Conservation (phyloP, 2,329 filamentous ascomycete genomes). For the Orbilia brochopaga region DNA sequence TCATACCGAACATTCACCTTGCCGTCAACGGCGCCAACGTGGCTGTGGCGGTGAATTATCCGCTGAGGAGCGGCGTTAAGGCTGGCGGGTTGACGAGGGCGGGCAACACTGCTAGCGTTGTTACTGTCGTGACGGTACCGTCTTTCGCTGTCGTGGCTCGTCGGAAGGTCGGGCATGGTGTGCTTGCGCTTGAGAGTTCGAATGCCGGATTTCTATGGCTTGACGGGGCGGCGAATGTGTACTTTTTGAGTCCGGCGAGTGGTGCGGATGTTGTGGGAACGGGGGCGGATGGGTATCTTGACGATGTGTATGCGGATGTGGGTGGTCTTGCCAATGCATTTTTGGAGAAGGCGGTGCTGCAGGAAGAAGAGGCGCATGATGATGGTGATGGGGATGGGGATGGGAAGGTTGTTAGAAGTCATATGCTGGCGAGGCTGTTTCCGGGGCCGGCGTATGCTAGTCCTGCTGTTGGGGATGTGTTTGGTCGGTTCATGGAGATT, state of each 20-base stretch:
- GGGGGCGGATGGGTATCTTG: conserved; percentile 20
- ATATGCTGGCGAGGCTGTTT: conserved; percentile 43
- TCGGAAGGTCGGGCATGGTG: conserved; percentile 31
- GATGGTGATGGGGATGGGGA: conserved; percentile 16
- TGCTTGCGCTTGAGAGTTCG: conserved; percentile 28
- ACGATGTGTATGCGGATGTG: conserved; percentile 26
- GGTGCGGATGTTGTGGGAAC: conserved; percentile 34
- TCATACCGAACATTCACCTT: conserved; percentile 40
- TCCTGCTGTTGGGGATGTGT: conserved; percentile 41
- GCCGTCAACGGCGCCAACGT: conserved; percentile 25
- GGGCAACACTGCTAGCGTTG: conserved; percentile 41
- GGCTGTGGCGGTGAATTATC: conserved; percentile 42
- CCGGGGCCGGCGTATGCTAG: conserved; percentile 45
- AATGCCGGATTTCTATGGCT: conserved; percentile 38
- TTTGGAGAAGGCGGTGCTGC: conserved; percentile 38
- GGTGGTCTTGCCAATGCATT: conserved; percentile 42
- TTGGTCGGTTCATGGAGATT: conserved; percentile 46
- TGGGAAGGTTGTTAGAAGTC: conserved; percentile 37
- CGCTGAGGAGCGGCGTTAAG: conserved; percentile 9
- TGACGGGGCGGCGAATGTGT: conserved; percentile 44
- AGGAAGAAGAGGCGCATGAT: conserved; percentile 12
- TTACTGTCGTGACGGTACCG: conserved; percentile 27
- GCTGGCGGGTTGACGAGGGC: conserved; percentile 31
- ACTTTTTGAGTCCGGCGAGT: conserved; percentile 26
- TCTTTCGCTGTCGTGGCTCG: conserved; percentile 27